A percentile compares a stretch with the other conserved stretches of the same genome.
Conservation (phyloP, 257 asterid species). For the Paulownia fortunei region DNA sequence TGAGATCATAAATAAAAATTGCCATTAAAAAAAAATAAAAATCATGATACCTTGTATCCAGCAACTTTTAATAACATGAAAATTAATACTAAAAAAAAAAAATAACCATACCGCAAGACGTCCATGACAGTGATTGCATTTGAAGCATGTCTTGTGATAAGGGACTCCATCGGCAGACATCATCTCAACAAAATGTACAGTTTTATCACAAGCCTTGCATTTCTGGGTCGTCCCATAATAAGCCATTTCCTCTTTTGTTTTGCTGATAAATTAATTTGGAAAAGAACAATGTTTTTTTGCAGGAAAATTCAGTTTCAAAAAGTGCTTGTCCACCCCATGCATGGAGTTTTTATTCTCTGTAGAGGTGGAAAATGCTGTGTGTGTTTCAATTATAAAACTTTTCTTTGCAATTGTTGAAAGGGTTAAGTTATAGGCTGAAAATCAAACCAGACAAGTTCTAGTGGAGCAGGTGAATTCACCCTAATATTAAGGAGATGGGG, state of each 20-base stretch:
- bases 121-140: slow-evolving; percentile 62
- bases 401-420: slow-evolving; percentile 2
- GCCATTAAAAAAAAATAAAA: not conserved
- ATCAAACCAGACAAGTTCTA: slow-evolving; percentile 23
- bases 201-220: slow-evolving; percentile 69
- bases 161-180: slow-evolving; percentile 64
- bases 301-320: not conserved
- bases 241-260: slow-evolving; percentile 29
- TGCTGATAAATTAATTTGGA: not conserved
- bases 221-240: slow-evolving; percentile 42
- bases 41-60: not conserved
- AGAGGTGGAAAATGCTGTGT: not conserved
- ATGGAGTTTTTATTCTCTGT: not conserved
- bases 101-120: slow-evolving; percentile 55
- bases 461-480: slow-evolving; percentile 37
- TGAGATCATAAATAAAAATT: not conserved
- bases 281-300: not conserved
- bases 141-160: slow-evolving; percentile 68
- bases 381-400: not conserved
- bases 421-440: slow-evolving; percentile 25
- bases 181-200: slow-evolving; percentile 68
- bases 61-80: not conserved
- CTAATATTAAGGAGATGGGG: slow-evolving; percentile 41
- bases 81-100: not conserved
- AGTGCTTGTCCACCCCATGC: not conserved